Evolutionary conservation across 163 green algal genomes (phyloP).

Genomic region (Chlorella variabilis): DNA sequence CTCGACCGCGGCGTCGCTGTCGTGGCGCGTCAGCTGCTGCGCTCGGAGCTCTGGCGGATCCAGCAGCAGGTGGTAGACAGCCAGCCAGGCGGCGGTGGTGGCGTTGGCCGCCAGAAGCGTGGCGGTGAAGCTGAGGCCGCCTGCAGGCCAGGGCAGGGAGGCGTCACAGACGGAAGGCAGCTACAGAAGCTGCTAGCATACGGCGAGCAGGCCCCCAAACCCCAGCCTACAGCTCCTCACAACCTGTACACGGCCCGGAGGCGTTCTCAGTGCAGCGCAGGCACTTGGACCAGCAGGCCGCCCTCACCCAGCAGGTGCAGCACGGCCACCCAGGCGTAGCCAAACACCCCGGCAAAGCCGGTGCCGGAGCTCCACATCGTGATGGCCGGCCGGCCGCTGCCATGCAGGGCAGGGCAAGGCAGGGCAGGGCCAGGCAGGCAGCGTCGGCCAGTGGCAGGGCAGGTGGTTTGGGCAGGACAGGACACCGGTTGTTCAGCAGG

Average conservation of each 20-base stretch:
- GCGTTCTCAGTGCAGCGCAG: too few species aligned
- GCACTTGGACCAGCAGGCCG: too few species aligned
- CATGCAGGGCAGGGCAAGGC: not conserved
- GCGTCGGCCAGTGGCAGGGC: not conserved
- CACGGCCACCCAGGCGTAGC: conserved; percentile 73
- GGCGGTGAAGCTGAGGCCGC: conserved; percentile 55
- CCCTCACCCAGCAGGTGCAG: conserved; percentile 57
- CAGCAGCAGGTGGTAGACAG: conserved; percentile 49
- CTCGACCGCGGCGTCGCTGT: not conserved
- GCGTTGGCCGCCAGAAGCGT: conserved; percentile 64
- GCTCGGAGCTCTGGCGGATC: not conserved
- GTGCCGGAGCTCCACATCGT: conserved; percentile 73
- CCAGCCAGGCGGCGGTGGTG: conserved; percentile 50
- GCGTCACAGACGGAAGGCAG: too few species aligned
- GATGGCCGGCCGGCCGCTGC: conserved; percentile 34
- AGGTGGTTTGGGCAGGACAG: too few species aligned
- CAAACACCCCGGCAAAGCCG: conserved; percentile 70
- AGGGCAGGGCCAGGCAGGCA: not conserved
- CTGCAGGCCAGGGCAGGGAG: not conserved
- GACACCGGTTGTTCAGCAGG: too few species aligned
- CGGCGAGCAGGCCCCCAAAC: not conserved
- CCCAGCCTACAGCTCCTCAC: too few species aligned
- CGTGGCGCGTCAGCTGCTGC: conserved; percentile 20
- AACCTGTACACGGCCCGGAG: too few species aligned
- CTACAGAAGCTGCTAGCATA: not conserved